Evolutionary conservation across 1,284 basidiomycete genomes (phyloP).

Genomic region (Lentinus polychrous): DNA sequence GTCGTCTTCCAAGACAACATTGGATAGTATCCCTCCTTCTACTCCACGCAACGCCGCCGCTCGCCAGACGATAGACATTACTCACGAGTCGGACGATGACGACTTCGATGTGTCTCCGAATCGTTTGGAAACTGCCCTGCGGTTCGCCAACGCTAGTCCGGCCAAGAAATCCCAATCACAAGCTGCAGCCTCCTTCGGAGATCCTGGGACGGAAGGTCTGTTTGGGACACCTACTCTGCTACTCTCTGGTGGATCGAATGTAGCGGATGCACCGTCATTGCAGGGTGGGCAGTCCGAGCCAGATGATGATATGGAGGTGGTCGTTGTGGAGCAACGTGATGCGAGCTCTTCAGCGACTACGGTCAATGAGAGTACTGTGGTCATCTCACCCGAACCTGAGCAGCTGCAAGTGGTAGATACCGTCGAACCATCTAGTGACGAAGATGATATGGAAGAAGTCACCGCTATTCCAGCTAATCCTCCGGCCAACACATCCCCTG

Average conservation of each 20-base stretch:
- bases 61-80: neutral
- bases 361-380: neutral
- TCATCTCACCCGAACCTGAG: neutral
- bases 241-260: neutral
- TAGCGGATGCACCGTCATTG: slow-evolving; percentile 6
- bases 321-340: neutral
- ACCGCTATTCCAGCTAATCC: slow-evolving; percentile 7
- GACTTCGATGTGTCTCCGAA: slow-evolving; percentile 42
- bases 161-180: slow-evolving; percentile 18
- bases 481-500: neutral
- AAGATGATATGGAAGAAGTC: slow-evolving; percentile 33
- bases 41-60: slow-evolving; percentile 1
- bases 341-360: neutral
- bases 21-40: slow-evolving; percentile 8
- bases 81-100: slow-evolving; percentile 23
- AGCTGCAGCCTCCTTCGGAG: slow-evolving; percentile 4
- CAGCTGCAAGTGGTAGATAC: neutral
- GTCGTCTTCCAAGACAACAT: slow-evolving; percentile 6
- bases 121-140: slow-evolving; percentile 54
- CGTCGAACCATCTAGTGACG: slow-evolving; percentile 7
- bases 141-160: slow-evolving; percentile 51
- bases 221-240: slow-evolving; percentile 20
- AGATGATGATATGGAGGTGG: slow-evolving; percentile 1
- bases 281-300: slow-evolving; percentile 4
- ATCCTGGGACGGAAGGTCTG: slow-evolving; percentile 1